Conservation (phyloP, 2,329 filamentous ascomycete species). For the Periconia sp. region DNA sequence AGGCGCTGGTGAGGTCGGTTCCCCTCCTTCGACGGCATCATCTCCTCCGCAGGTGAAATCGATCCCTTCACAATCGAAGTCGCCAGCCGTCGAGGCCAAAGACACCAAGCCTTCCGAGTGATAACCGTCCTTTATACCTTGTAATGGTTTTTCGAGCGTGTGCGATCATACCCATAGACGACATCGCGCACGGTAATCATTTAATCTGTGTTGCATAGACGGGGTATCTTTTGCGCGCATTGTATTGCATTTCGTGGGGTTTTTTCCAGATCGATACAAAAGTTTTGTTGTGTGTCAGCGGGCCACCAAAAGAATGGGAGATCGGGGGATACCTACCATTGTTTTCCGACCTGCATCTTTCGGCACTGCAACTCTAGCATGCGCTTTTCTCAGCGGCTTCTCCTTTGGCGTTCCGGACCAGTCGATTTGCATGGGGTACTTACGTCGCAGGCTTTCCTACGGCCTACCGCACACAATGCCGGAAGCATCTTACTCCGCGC, state of each 20-base stretch:
- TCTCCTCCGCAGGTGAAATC: slow-evolving; percentile 70
- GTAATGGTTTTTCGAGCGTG: slow-evolving; percentile 34
- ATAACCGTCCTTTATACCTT: slow-evolving; percentile 39
- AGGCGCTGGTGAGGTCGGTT: slow-evolving; percentile 64
- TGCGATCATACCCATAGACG: slow-evolving; percentile 44
- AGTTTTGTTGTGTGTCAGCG: slow-evolving; percentile 25
- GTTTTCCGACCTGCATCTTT: slow-evolving; percentile 9
- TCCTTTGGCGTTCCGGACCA: slow-evolving; percentile 11
- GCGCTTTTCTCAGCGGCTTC: slow-evolving; percentile 7
- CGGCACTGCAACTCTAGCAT: slow-evolving; percentile 13
- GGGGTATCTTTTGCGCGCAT: slow-evolving; percentile 47
- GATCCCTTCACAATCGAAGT: slow-evolving; percentile 26
- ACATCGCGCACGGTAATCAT: slow-evolving; percentile 44
- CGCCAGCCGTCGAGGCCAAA: slow-evolving; percentile 33
- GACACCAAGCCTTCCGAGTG: slow-evolving; percentile 45
- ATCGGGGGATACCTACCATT: slow-evolving; percentile 14
- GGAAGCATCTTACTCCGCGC: slow-evolving; percentile 3
- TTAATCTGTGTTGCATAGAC: slow-evolving; percentile 51
- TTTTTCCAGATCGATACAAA: slow-evolving; percentile 29
- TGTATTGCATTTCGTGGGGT: slow-evolving; percentile 46
- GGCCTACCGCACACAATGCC: too few species aligned
- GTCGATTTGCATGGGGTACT: slow-evolving; percentile 3
- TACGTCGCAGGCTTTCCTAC: too few species aligned
- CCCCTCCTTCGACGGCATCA: slow-evolving; percentile 71
- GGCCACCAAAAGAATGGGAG: slow-evolving; percentile 21